phyloP scores from a whole-genome alignment of 352 stramenopile species.

The Phytophthora idaei region DNA sequence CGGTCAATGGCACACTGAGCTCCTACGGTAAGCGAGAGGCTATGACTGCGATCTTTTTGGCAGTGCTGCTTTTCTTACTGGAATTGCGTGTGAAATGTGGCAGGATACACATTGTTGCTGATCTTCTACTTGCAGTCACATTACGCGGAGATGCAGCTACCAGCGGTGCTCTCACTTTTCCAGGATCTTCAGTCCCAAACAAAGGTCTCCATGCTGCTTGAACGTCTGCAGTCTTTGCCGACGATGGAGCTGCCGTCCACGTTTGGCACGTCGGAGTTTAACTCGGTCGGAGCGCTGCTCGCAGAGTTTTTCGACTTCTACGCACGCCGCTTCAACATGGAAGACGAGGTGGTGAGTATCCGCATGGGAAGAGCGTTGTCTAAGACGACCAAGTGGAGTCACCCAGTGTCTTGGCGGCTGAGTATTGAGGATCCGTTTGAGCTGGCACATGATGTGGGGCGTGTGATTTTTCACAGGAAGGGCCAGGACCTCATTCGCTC shows the following conservation, averaged over 20 bases:
- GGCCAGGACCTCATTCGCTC: conserved; percentile 62
- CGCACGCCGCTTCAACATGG: conserved; percentile 94
- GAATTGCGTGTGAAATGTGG: background rate
- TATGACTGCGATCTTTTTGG: conserved; percentile 4
- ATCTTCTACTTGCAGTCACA: conserved; percentile 96
- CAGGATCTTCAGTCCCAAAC: conserved; percentile 86
- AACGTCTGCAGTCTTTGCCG: conserved; percentile 74
- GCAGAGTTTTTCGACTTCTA: conserved; percentile 98
- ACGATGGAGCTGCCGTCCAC: conserved; percentile 47
- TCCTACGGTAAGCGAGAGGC: conserved; percentile 87
- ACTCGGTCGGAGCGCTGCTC: conserved; percentile 92
- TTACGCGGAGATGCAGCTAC: conserved; percentile 56
- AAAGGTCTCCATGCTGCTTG: conserved; percentile 86
- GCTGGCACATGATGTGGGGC: conserved; percentile 74
- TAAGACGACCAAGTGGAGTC: conserved; percentile 77
- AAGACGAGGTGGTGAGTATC: conserved; percentile 94
- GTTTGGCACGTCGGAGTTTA: conserved; percentile 70
- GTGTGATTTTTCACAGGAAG: conserved; percentile 78
- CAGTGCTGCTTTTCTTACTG: conserved; percentile 8
- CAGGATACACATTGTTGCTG: conserved; percentile 95
- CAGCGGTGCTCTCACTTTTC: conserved; percentile 52
- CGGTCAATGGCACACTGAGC: conserved; percentile 95
- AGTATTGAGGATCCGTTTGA: conserved; percentile 91
- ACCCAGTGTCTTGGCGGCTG: conserved; percentile 70
- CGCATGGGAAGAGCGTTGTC: conserved; percentile 69